A percentile compares a stretch with the other conserved stretches of the same genome.
Evolutionary conservation across 1,284 basidiomycete species (phyloP).

Genomic region (Acaromyces ingoldii): DNA sequence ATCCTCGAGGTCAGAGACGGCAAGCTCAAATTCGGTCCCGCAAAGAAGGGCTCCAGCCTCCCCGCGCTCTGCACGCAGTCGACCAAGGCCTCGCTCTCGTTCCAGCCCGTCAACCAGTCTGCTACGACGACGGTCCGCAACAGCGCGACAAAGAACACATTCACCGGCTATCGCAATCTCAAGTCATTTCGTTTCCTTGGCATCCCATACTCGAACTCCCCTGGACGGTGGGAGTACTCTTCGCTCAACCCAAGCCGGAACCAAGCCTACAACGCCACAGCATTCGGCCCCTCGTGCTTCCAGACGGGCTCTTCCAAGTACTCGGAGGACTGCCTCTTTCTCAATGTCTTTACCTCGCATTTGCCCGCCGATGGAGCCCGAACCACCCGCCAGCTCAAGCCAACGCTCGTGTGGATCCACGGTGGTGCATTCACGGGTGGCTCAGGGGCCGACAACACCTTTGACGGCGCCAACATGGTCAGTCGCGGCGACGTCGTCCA

Average conservation of each 20-base stretch:
- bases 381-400: slow-evolving; percentile 52
- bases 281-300: background rate
- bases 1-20: no score
- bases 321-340: slow-evolving; percentile 56
- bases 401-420: slow-evolving; percentile 59
- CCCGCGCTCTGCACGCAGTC: no score
- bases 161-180: slow-evolving; percentile 5
- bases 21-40: no score
- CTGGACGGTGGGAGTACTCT: slow-evolving; percentile 2
- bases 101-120: no score
- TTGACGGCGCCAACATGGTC: slow-evolving; percentile 55
- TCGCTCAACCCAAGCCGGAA: background rate
- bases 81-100: no score
- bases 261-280: background rate
- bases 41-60: no score
- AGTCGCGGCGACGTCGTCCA: slow-evolving; percentile 58
- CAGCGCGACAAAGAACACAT: background rate
- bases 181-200: slow-evolving; percentile 7
- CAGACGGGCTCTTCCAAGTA: background rate
- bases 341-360: slow-evolving; percentile 60
- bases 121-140: no score
- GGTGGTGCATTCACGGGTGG: slow-evolving; percentile 53
- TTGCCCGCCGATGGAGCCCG: slow-evolving; percentile 42
- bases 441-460: slow-evolving; percentile 52
- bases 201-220: slow-evolving; percentile 3